Evolutionary conservation across 371 early-diverging fungal genomes (phyloP).

Genomic region (Lichtheimia ramosa): DNA sequence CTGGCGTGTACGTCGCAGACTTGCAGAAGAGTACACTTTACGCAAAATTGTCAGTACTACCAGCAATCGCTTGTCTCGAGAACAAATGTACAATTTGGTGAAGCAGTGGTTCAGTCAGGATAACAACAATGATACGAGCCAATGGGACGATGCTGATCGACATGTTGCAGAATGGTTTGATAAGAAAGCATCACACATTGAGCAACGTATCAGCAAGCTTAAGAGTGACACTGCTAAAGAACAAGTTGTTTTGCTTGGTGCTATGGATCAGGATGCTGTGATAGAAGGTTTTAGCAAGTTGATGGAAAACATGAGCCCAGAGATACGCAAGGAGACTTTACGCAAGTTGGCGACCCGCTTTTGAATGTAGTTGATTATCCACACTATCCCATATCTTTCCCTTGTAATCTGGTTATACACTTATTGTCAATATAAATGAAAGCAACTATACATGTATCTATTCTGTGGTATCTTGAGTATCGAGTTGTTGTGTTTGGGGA

Average conservation of each 20-base stretch:
- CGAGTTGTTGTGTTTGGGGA: too few species aligned
- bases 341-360: slow-evolving; percentile 37
- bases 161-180: slow-evolving; percentile 69
- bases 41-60: slow-evolving; percentile 48
- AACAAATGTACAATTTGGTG: slow-evolving; percentile 45
- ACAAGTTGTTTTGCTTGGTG: slow-evolving; percentile 36
- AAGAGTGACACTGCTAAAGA: slow-evolving; percentile 35
- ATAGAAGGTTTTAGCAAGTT: slow-evolving; percentile 47
- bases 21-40: slow-evolving; percentile 73
- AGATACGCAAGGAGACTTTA: slow-evolving; percentile 39
- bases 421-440: too few species aligned
- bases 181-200: slow-evolving; percentile 44
- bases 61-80: slow-evolving; percentile 43
- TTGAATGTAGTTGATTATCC: slow-evolving; percentile 8
- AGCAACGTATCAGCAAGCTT: slow-evolving; percentile 43
- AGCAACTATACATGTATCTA: too few species aligned
- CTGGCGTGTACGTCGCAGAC: slow-evolving; percentile 86
- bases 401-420: too few species aligned
- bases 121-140: neutral
- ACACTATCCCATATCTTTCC: too few species aligned
- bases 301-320: slow-evolving; percentile 36
- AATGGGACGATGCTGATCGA: slow-evolving; percentile 36
- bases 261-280: slow-evolving; percentile 48
- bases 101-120: slow-evolving; percentile 56
- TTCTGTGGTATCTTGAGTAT: too few species aligned